Conservation (phyloP, 2,329 filamentous ascomycete genomes). For the Talaromyces rugulosus region DNA sequence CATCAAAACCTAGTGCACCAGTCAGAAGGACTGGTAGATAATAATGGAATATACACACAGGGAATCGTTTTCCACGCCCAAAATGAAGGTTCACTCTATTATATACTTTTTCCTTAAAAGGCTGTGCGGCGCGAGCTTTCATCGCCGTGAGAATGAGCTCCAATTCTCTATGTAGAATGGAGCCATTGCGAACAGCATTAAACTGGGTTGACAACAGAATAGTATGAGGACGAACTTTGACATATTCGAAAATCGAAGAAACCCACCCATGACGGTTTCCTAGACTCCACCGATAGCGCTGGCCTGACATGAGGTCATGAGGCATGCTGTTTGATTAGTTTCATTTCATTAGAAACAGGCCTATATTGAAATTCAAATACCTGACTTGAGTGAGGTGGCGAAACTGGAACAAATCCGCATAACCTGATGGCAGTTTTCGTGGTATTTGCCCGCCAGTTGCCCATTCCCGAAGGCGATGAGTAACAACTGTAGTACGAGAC, state of each 20-base stretch:
- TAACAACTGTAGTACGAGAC: neutral
- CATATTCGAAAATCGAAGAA: neutral
- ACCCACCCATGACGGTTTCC: neutral
- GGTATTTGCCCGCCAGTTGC: neutral
- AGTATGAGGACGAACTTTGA: neutral
- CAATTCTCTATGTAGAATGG: conserved; percentile 1
- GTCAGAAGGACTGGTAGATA: neutral
- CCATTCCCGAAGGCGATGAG: neutral
- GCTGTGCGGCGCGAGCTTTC: conserved; percentile 1
- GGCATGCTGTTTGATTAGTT: neutral
- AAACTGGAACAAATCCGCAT: neutral
- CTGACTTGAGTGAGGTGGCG: neutral
- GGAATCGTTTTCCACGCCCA: neutral
- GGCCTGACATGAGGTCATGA: neutral
- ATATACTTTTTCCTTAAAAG: neutral
- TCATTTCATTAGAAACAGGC: neutral
- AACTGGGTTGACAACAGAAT: neutral
- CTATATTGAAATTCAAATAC: neutral
- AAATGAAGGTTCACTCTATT: neutral
- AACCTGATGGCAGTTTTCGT: neutral
- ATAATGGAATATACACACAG: neutral
- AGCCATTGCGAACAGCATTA: neutral
- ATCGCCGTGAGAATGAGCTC: conserved; percentile 3
- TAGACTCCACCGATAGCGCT: neutral
- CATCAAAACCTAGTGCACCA: conserved; percentile 6